Percentiles rank a stretch among this genome's conserved stretches.
These are phyloP conservation scores for Phytophthora hybrid DNA, from an alignment of 352 stramenopile genomes.

Conservation along the genomic window DNA sequence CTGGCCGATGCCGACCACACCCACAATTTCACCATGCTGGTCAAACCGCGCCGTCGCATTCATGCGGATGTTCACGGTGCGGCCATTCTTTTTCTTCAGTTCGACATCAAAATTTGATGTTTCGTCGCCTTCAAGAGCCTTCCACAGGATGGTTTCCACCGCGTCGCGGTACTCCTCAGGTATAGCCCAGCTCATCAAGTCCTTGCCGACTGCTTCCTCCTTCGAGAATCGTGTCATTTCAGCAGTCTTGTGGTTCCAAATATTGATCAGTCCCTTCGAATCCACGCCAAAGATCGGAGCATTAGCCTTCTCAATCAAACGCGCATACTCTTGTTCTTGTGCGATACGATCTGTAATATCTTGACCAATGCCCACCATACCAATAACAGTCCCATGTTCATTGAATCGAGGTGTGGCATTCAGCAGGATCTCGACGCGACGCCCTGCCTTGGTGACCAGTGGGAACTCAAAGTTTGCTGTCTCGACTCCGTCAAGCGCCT, in stretches of 20 bases:
- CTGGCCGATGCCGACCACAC: constrained; percentile 89
- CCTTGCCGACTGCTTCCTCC: constrained; percentile 89
- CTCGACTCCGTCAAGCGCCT: constrained; percentile 66
- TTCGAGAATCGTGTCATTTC: constrained; percentile 91
- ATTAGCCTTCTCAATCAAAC: constrained; percentile 92
- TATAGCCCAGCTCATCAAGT: constrained; percentile 73
- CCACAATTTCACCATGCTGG: constrained; percentile 79
- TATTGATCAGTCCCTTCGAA: constrained; percentile 78
- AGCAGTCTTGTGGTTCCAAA: constrained; percentile 93
- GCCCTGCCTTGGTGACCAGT: constrained; percentile 82
- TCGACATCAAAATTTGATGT: constrained; percentile 89
- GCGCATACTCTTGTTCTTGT: constrained; percentile 79
- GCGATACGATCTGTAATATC: constrained; percentile 85
- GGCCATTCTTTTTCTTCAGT: constrained; percentile 72
- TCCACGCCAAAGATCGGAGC: constrained; percentile 92
- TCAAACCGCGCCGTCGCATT: constrained; percentile 77
- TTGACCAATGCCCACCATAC: constrained; percentile 90
- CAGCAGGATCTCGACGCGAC: constrained; percentile 84
- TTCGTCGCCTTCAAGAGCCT: constrained; percentile 67
- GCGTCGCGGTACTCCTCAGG: constrained; percentile 60
- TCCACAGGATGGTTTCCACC: constrained; percentile 60
- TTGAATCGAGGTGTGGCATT: constrained; percentile 90
- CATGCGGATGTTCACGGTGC: constrained; percentile 72
- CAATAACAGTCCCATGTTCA: constrained; percentile 80
- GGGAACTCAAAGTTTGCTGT: constrained; percentile 90